phyloP scores from a whole-genome alignment of 805 yeast species.

The Ogataea nitratoaversa region DNA sequence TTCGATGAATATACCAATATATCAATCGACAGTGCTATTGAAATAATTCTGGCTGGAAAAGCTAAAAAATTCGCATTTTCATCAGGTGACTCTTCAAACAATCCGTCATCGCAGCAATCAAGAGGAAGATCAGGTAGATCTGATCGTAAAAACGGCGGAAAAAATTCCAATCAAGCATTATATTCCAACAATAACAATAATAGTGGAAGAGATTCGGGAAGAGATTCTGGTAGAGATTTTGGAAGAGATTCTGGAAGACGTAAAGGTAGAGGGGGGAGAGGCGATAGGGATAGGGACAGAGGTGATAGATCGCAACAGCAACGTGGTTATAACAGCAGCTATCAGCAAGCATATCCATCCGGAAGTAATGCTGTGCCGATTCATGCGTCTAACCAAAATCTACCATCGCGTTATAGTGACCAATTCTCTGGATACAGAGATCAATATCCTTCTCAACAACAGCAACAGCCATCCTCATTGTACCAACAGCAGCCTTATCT shows the following conservation, averaged over 20 bases:
- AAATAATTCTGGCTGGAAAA: slow-evolving; percentile 39
- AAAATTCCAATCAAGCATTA: neutral
- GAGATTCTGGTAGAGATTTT: neutral
- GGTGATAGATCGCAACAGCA: too few relatives aligned
- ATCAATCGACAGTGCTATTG: slow-evolving; percentile 63
- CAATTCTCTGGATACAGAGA: slow-evolving; percentile 8
- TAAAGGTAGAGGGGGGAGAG: slow-evolving; percentile 2
- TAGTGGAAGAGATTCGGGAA: slow-evolving; percentile 3
- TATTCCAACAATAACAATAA: slow-evolving; percentile 4
- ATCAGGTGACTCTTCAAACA: slow-evolving; percentile 8
- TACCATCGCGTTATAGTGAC: slow-evolving; percentile 8
- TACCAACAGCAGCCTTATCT: slow-evolving; percentile 16
- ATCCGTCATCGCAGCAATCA: neutral
- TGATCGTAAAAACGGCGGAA: neutral
- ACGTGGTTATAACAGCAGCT: slow-evolving; percentile 4
- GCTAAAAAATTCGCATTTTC: slow-evolving; percentile 31
- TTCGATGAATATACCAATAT: slow-evolving; percentile 80
- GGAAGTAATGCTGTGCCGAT: slow-evolving; percentile 17
- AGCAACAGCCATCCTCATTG: slow-evolving; percentile 12
- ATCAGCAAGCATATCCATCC: slow-evolving; percentile 17
- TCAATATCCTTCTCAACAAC: slow-evolving; percentile 4
- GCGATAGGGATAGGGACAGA: too few relatives aligned
- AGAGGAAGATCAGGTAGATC: slow-evolving; percentile 11
- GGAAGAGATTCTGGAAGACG: too few relatives aligned
- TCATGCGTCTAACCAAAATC: slow-evolving; percentile 5